Evolutionary conservation across 805 yeast species (phyloP), one percentile per base, ranked within the genome.

Genomic region (Dipodascus albidus): DNA sequence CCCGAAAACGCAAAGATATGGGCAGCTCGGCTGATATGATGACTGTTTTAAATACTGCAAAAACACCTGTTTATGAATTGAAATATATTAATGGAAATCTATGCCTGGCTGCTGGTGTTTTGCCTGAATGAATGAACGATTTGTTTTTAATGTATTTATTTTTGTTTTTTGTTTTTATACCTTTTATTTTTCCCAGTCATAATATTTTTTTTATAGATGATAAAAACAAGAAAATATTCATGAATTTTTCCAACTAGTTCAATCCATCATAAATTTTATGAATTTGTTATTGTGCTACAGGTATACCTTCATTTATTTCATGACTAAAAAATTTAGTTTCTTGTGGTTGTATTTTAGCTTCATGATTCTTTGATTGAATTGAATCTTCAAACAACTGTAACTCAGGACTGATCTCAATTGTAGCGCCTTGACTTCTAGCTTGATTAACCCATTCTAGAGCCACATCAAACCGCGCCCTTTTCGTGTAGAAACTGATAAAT

Each of bases 31-130:
- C 79, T 53, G 97, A 90, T 67, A 90, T 88, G 61, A 78, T 90
- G 80, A 87, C 95, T 2, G 89, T 90, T 19, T 90, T 84, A 66
- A 86, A 85, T 68, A 89, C 98, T 0, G 89, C 87, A 68, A 83
- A 82, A 67, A 87, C 96, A 0, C 95, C 96, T 2, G 90, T 90
- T 27, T 90, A 82, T 70, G 87, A 85, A 61, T 93, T 90, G 33
- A 87, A 84, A 63, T 89, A 89, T 64, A 88, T 96, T 1, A 76
- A 93, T 66, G 75, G 95, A 55, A 90, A 90, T 68, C 70, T 90
- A 58, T 88, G 95, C 60, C 73, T 90, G 33, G 95, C 96, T 0
- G 96, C 86, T 24, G 96, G 97, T 52, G 90, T 89, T 2, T 86
- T 83, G 60, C 67, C 70, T 58, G 78, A 75, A 9, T 58, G 49